Conservation (phyloP, 441 rosid genomes). For the Euphorbia corollata region DNA sequence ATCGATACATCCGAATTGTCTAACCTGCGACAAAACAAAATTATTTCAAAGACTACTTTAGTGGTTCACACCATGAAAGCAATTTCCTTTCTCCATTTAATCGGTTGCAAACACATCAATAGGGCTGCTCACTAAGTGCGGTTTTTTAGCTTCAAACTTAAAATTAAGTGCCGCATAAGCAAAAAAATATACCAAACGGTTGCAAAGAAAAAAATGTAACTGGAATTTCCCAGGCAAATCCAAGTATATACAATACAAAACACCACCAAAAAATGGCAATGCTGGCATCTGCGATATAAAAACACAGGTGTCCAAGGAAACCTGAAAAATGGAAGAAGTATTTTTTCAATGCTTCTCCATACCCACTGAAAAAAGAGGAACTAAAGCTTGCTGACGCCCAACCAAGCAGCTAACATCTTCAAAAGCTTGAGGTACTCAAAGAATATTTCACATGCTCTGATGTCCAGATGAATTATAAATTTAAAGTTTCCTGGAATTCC, state of each 20-base stretch:
- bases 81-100: neutral
- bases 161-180: neutral
- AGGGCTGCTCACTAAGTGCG: neutral
- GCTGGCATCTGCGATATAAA: constrained; percentile 17
- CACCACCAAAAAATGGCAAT: constrained; percentile 5
- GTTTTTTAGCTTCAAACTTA: neutral
- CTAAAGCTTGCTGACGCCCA: too few species aligned
- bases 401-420: neutral
- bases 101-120: neutral
- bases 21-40: too few species aligned
- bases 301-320: constrained; percentile 10
- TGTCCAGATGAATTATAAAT: constrained; percentile 14
- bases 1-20: too few species aligned
- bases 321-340: constrained; percentile 2
- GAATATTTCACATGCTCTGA: constrained; percentile 11
- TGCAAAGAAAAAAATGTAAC: neutral
- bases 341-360: constrained; percentile 8
- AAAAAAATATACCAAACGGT: neutral
- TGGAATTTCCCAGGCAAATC: constrained; percentile 13
- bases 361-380: neutral
- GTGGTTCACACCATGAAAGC: too few species aligned
- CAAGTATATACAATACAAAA: constrained; percentile 29
- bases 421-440: constrained; percentile 1
- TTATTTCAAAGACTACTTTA: too few species aligned
- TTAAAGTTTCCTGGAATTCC: constrained; percentile 58